Evolutionary conservation across 2,329 filamentous ascomycete genomes (phyloP), one percentile per base, ranked within the genome.

Genomic region (Passalora sequoiae): DNA sequence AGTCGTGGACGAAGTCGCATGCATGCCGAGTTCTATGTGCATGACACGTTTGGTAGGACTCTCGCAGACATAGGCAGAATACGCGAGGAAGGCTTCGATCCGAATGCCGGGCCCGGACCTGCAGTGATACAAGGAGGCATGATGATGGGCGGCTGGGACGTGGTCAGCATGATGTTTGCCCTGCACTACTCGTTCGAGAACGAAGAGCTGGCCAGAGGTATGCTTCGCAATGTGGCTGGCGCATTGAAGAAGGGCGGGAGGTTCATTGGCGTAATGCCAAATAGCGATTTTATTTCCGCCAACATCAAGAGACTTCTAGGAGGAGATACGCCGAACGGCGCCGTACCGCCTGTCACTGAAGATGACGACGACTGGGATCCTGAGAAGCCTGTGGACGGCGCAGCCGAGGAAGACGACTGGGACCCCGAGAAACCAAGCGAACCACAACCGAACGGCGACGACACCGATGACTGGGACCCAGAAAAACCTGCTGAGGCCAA

Each of bases 101-200:
- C 77, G 0, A 83, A 82, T 47, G 78, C 75, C 10, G 81, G 70
- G 58, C 86, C 72, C 0, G 74, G 72, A 20, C 65, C 68, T 1
- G 66, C 74, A 24, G 71, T 76, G 56, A 70, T 70, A 69, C 85
- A 80, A 66, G 81, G 80, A 28, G 82, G 77, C 68, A 77, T 78
- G 49, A 80, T 80, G 40, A 84, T 84, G 43, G 89, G 91, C 29
- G 71, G 72, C 3, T 98, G 97, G 58, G 92, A 98, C 63, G 86
- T 97, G 30, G 91, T 98, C 51, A 89, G 84, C 61, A 95, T 95
- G 80, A 98, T 98, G 92, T 98, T 98, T 66, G 94, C 89, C 60
- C 92, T 98, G 81, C 92, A 98, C 69, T 98, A 98, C 65, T 89
- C 92, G 4, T 98, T 97, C 57, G 92, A 97, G 70, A 87, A 75